Conservation (phyloP, 208 protist genomes). For the Leishmania turanica region DNA sequence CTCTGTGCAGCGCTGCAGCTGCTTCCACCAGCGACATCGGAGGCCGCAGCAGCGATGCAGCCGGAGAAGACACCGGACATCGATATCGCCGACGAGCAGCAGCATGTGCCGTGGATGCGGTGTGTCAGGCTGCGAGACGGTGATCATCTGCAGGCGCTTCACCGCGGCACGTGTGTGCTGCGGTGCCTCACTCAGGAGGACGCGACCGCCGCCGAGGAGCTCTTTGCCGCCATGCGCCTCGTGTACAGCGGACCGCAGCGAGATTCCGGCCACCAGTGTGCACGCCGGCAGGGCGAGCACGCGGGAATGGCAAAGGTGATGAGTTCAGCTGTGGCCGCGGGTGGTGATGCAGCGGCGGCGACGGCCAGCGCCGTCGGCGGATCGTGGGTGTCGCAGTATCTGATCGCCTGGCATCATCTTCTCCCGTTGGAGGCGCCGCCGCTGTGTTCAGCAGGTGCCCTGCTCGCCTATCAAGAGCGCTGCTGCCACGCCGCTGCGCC, state of each 20-base stretch:
- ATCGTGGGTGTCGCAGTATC: constrained; percentile 5
- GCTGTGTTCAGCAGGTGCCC: constrained; percentile 7
- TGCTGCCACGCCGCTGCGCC: neutral
- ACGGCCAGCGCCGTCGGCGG: no score
- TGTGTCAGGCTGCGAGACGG: constrained; percentile 5
- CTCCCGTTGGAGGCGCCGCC: constrained; percentile 22
- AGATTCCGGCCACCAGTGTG: neutral
- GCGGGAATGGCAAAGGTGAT: neutral
- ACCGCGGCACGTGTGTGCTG: constrained; percentile 30
- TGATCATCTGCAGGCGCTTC: constrained; percentile 8
- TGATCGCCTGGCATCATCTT: constrained; percentile 20
- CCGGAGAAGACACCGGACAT: neutral
- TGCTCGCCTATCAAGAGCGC: constrained; percentile 20
- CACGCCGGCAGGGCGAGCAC: neutral
- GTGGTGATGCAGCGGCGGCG: neutral
- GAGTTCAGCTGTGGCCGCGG: neutral
- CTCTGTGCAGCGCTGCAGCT: constrained; percentile 21
- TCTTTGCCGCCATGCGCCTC: constrained; percentile 32
- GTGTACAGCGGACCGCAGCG: neutral
- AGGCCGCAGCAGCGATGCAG: neutral
- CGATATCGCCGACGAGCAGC: neutral
- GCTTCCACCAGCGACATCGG: constrained; percentile 2
- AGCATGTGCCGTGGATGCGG: constrained; percentile 8
- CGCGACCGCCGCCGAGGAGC: constrained; percentile 7
- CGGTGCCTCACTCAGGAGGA: constrained; percentile 24